Evolutionary conservation across 306 rosid species (phyloP), one percentile per base, ranked within the genome.

Genomic region (Cicer bijugum): DNA sequence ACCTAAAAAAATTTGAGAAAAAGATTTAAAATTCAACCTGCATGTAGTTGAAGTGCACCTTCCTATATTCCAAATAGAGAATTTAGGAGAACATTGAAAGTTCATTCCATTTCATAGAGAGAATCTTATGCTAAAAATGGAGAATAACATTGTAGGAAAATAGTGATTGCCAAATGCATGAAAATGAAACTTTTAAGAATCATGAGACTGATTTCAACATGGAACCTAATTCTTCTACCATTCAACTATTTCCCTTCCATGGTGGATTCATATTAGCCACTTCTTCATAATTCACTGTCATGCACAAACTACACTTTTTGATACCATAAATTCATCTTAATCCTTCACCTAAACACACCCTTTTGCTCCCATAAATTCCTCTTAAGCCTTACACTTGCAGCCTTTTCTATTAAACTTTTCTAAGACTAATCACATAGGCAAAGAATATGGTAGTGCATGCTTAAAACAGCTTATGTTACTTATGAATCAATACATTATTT

Each of bases 151-250:
- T 71, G 39, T 65, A 14, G 63, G 46, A 50, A 33, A 44, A 62
- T 65, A 75, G 39, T 82, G 44, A 66, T 69, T 44, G 17, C n/a
- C 33, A 15, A 39, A 37, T 58, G 76, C 10, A 69, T 50, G 50
- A 42, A 59, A 46, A 50, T 50, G 55, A 50, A 12, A 23, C 12
- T 38, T 55, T 19, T 63, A 17, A 17, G 5, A n/a, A 57, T 0
- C 35, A 63, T 47, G 45, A 43, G 19, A 68, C 20, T 12, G 0
- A 48, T 75, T 75, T 75, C 72, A 37, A 42, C 46, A 38, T 42
- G 23, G 87, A 78, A 84, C 79, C 81, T 45, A 38, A 84, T 84
- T 81, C 87, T 64, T 56, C 14, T 47, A 2, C 16, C 71, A 73
- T 73, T 62, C 9, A 80, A 62, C 55, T 42, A 23, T 45, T 73